These are phyloP conservation scores for Paecilomyces sp. DNA, from an alignment of 2,329 filamentous ascomycete species.

Conservation along the genomic window DNA sequence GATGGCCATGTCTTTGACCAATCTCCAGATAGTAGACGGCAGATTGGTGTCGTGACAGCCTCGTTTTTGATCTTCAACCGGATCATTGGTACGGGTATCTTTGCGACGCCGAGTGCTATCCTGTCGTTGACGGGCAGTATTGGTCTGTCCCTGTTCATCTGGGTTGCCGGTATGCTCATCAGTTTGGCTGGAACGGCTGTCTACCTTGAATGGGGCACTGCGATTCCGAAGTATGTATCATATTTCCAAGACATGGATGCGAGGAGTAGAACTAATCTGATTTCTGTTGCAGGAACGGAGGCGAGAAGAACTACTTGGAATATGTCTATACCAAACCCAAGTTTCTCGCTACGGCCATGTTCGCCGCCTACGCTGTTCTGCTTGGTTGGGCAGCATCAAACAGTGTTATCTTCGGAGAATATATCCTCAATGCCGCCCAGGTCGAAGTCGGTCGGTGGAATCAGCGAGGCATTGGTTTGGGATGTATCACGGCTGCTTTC, in stretches of 20 bases:
- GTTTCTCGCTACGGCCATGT: slow-evolving; percentile 48
- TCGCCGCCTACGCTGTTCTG: slow-evolving; percentile 45
- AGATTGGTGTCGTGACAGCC: slow-evolving; percentile 35
- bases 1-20: slow-evolving; percentile 29
- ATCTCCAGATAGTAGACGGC: slow-evolving; percentile 27
- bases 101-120: slow-evolving; percentile 42
- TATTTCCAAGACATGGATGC: not conserved
- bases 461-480: slow-evolving; percentile 42
- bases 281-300: slow-evolving; percentile 35
- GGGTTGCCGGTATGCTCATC: slow-evolving; percentile 43
- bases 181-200: slow-evolving; percentile 37
- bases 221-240: slow-evolving; percentile 34
- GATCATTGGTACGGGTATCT: slow-evolving; percentile 45
- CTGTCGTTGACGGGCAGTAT: slow-evolving; percentile 39
- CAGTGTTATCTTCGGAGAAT: slow-evolving; percentile 47
- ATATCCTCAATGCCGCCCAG: slow-evolving; percentile 42
- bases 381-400: slow-evolving; percentile 48
- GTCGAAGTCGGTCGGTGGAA: slow-evolving; percentile 41
- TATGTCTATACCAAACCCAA: slow-evolving; percentile 45
- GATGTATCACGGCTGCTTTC: slow-evolving; percentile 41
- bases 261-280: not conserved
- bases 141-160: slow-evolving; percentile 42
- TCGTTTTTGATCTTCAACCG: slow-evolving; percentile 44
- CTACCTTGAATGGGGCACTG: slow-evolving; percentile 46
- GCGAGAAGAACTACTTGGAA: slow-evolving; percentile 50